A percentile compares a stretch with the other conserved stretches of the same genome.
These are phyloP conservation scores for Sugiyamaella mastotermitis DNA, from an alignment of 805 yeast species.

Conservation along the genomic window DNA sequence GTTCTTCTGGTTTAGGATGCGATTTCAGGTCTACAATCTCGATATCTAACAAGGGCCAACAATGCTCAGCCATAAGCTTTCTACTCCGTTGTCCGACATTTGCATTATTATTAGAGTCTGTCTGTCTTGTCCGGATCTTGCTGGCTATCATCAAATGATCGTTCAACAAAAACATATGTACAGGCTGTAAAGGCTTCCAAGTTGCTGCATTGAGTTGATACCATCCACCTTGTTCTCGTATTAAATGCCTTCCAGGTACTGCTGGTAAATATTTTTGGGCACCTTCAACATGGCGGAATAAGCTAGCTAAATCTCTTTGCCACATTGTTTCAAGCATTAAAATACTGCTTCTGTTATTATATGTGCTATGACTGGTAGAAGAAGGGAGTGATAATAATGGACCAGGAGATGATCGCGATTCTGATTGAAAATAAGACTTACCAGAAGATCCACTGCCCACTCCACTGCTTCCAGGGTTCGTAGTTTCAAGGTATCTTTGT, in stretches of 20 bases:
- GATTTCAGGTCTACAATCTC: conserved; percentile 37
- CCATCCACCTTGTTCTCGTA: conserved; percentile 80
- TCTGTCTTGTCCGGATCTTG: conserved; percentile 39
- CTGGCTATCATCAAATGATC: conserved; percentile 74
- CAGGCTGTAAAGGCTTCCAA: conserved; percentile 69
- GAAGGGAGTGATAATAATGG: conserved; percentile 15
- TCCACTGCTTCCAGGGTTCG: neutral
- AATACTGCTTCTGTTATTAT: conserved; percentile 61
- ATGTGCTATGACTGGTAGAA: conserved; percentile 10
- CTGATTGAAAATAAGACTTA: neutral
- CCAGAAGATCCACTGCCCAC: neutral
- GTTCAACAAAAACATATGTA: conserved; percentile 69
- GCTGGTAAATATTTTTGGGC: conserved; percentile 75
- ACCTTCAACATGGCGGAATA: conserved; percentile 85
- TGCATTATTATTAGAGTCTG: conserved; percentile 20
- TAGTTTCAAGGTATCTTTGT: conserved; percentile 30
- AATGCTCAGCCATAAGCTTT: conserved; percentile 61
- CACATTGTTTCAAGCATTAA: conserved; percentile 72
- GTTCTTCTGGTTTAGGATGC: conserved; percentile 17
- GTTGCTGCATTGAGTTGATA: conserved; percentile 80
- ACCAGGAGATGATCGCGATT: conserved; percentile 21
- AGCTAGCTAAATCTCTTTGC: conserved; percentile 62
- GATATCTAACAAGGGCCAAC: conserved; percentile 70
- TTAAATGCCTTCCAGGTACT: conserved; percentile 71
- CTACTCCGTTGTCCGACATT: conserved; percentile 24